Conservation (phyloP, 2,329 filamentous ascomycete genomes). For the Hypoxylon sp. region DNA sequence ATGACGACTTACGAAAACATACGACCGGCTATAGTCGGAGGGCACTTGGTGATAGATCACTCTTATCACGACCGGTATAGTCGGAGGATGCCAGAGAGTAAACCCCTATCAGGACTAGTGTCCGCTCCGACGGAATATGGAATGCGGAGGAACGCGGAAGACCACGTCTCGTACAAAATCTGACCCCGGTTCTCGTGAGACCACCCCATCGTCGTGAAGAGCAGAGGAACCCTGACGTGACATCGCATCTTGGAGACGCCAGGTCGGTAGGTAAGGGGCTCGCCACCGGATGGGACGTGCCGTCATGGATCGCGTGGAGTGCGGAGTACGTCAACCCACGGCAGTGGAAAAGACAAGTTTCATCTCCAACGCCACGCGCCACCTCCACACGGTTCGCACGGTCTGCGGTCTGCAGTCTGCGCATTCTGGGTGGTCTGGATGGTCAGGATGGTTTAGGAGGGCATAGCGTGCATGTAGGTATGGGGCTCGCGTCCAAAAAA, state of each 20-base stretch:
- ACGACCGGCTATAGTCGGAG: background rate
- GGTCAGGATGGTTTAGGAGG: too few species aligned
- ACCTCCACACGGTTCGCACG: background rate
- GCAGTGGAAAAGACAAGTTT: background rate
- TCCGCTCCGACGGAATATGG: constrained; percentile 6
- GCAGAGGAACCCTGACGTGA: background rate
- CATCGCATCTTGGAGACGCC: background rate
- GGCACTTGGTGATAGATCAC: background rate
- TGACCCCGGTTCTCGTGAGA: background rate
- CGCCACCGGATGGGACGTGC: background rate
- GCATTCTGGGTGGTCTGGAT: too few species aligned
- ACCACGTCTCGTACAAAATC: background rate
- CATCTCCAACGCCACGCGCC: background rate
- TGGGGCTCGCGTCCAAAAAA: background rate
- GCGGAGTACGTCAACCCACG: background rate
- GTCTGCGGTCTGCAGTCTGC: too few species aligned
- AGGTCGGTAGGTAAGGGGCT: background rate
- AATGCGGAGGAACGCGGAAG: background rate
- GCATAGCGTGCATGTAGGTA: too few species aligned
- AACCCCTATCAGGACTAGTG: constrained; percentile 5
- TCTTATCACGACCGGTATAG: background rate
- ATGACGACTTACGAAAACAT: background rate
- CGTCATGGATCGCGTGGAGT: background rate
- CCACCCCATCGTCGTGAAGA: background rate
- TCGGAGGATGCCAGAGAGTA: background rate